phyloP scores from a whole-genome alignment of 2,329 filamentous ascomycete species.

The Beauveria varroae region DNA sequence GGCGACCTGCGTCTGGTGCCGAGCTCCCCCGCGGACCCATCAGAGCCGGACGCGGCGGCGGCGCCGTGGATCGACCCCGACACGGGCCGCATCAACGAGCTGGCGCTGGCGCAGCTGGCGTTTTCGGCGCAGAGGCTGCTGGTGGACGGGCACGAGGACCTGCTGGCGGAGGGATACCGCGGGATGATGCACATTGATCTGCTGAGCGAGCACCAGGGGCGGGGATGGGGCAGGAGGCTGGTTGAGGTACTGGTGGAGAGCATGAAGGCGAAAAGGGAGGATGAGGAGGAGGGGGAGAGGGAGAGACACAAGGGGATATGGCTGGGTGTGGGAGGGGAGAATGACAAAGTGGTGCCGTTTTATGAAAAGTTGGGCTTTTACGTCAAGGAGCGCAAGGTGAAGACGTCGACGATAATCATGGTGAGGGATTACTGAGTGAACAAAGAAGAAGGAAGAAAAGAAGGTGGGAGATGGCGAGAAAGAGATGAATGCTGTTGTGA shows the following conservation, averaged over 20 bases:
- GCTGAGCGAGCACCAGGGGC: conserved; percentile 31
- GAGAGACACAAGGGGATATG: conserved; percentile 28
- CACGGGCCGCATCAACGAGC: conserved; percentile 19
- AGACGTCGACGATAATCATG: conserved; percentile 33
- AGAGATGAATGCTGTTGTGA: not conserved
- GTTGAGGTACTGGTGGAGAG: conserved; percentile 34
- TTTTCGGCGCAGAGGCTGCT: conserved; percentile 34
- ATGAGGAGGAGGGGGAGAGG: not conserved
- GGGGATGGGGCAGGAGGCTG: conserved; percentile 37
- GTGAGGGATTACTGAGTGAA: conserved; percentile 24
- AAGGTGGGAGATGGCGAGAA: not conserved
- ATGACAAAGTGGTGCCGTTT: conserved; percentile 39
- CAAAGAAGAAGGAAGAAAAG: not conserved
- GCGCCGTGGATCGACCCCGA: conserved; percentile 24
- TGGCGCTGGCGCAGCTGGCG: conserved; percentile 33
- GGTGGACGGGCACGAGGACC: conserved; percentile 25
- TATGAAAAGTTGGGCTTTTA: conserved; percentile 41
- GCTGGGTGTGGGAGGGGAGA: conserved; percentile 38
- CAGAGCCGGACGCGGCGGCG: conserved; percentile 18
- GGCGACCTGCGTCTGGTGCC: conserved; percentile 1
- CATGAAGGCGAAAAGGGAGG: conserved; percentile 18
- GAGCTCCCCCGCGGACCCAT: not conserved
- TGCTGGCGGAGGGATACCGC: conserved; percentile 26
- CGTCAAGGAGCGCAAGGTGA: conserved; percentile 27
- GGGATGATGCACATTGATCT: conserved; percentile 45